Evolutionary conservation across 2,329 filamentous ascomycete species (phyloP), one percentile per base, ranked within the genome.

Genomic region (Stagonosporopsis tanaceti): DNA sequence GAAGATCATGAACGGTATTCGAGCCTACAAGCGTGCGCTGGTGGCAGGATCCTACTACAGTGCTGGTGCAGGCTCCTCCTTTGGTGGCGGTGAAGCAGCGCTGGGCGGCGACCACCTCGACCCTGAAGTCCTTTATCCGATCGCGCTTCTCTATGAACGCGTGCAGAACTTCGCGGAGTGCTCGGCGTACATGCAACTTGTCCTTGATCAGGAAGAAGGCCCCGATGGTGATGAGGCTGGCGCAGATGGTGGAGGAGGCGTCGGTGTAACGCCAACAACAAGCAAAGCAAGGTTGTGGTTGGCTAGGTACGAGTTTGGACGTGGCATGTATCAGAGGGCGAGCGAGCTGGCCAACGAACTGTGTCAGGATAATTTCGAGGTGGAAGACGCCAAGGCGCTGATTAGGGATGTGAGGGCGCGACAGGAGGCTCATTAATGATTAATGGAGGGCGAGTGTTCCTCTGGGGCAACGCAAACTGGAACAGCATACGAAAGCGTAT

Each of bases 201-300:
- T 92, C 37, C 84, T 99, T 15, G 91, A 93, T 15, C 95, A 98
- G 72, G 95, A 99, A 75, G 91, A 93, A 42, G 93, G 93, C 0
- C 63, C 79, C 17, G 78, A 82, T 3, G 73, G 72, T 24, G 74
- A 77, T 14, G 69, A 76, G 20, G 52, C 50, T 7, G 66, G 61
- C 6, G 74, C 79, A 15, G 79, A 79, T 12, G 76, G 77, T 38
- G 75, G 77, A 12, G 76, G 85, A 56, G 86, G 92, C 0, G 92
- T 92, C 0, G 94, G 94, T 0, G 93, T 97, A 1, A 98, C 94
- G 6, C 87, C 89, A 4, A 93, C 93, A 17, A 99, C 95, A 7
- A 95, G 91, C 66, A 96, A 93, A 71, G 95, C 95, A 6, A 85
- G 95, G 22, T 87, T 97, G 82, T 99, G 95, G 95, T 85, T 99